A percentile compares a stretch with the other conserved stretches of the same genome.
Evolutionary conservation across 108 stramenopile species (phyloP).

Genomic region (Stephanodiscus minutulus): DNA sequence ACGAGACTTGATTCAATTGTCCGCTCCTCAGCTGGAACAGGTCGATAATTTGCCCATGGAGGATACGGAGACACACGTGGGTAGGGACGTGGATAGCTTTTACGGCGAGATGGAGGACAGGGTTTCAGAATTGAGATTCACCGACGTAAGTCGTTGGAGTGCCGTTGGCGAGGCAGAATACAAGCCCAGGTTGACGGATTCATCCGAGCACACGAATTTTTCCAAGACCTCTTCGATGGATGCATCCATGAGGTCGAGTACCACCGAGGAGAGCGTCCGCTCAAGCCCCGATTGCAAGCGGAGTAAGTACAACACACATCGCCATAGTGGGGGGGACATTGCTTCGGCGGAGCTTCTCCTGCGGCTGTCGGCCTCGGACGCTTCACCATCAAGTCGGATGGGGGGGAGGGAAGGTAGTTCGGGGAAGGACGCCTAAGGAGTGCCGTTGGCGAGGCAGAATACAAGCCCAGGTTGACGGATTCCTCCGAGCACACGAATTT

Average conservation of each 20-base stretch:
- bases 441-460: neutral
- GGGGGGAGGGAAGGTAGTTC: neutral
- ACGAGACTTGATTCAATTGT: conserved; percentile 16
- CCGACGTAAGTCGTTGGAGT: conserved; percentile 6
- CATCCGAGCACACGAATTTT: neutral
- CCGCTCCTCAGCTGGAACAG: conserved; percentile 23
- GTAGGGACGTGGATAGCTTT: neutral
- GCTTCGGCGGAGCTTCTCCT: conserved; percentile 16
- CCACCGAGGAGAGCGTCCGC: neutral
- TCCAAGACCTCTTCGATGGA: conserved; percentile 10
- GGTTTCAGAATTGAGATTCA: conserved; percentile 24
- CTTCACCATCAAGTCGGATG: neutral
- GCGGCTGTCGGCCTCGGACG: neutral
- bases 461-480: neutral
- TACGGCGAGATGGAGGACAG: conserved; percentile 13
- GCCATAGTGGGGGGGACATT: conserved; percentile 4
- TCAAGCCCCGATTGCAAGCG: neutral
- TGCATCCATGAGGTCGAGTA: conserved; percentile 1
- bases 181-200: neutral
- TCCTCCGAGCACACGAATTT: neutral
- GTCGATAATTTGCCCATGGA: conserved; percentile 20
- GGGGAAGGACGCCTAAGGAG: no score
- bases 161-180: neutral
- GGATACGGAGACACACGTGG: conserved; percentile 1
- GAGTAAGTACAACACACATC: neutral